A percentile compares a stretch with the other conserved stretches of the same genome.
Conservation (phyloP, 2,329 filamentous ascomycete species). For the Fusarium begoniae region DNA sequence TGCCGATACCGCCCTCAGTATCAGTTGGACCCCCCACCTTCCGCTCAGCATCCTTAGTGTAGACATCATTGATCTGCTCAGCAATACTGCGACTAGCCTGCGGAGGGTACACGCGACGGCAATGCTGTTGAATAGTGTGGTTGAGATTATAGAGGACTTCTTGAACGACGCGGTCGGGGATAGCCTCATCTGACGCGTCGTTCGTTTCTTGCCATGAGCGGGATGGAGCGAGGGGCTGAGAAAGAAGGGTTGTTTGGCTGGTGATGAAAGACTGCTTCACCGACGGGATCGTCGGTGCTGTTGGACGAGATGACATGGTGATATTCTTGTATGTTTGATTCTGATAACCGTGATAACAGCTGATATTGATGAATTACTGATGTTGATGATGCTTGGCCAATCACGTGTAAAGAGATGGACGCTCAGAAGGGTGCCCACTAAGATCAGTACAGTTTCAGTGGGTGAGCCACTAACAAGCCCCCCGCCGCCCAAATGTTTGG, state of each 20-base stretch:
- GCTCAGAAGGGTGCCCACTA: background rate
- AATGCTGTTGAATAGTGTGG: conserved; percentile 70
- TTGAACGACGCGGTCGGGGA: conserved; percentile 62
- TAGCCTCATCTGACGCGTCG: conserved; percentile 50
- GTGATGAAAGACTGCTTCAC: conserved; percentile 73
- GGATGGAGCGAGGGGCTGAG: conserved; percentile 66
- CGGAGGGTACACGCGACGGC: conserved; percentile 70
- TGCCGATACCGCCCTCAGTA: conserved; percentile 49
- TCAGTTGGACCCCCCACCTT: conserved; percentile 49
- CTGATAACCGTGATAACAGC: background rate
- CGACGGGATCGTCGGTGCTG: conserved; percentile 64
- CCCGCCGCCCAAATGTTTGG: background rate
- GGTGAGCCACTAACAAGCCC: background rate
- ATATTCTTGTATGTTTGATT: background rate
- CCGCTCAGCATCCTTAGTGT: conserved; percentile 60
- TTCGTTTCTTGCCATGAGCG: conserved; percentile 62
- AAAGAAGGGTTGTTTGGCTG: conserved; percentile 69
- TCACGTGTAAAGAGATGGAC: conserved; percentile 11
- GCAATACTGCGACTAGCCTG: conserved; percentile 76
- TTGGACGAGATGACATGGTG: conserved; percentile 20
- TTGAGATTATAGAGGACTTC: conserved; percentile 69
- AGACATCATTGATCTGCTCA: conserved; percentile 75
- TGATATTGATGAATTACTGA: background rate
- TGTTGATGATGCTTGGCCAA: conserved; percentile 12
- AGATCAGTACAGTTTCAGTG: background rate